Percentiles rank a stretch among this genome's conserved stretches.
phyloP scores from a whole-genome alignment of 2,329 filamentous ascomycete genomes.

The Diaporthe helianthi region DNA sequence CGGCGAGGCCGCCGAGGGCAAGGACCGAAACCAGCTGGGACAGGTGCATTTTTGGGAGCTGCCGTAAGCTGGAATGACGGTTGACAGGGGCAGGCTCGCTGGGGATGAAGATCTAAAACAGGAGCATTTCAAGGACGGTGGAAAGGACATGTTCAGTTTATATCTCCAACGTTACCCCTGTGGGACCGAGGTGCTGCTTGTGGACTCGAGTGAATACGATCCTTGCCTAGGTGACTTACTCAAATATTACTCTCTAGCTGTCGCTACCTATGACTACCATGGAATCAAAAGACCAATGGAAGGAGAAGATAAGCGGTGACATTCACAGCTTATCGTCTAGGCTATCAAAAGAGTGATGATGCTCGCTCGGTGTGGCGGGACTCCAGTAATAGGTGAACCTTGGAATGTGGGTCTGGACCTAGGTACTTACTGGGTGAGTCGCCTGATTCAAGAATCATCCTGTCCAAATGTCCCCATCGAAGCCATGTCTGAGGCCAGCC shows the following conservation, averaged over 20 bases:
- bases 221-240: too few relatives aligned
- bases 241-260: too few relatives aligned
- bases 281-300: constrained; percentile 10
- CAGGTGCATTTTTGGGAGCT: constrained; percentile 26
- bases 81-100: constrained; percentile 2
- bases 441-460: neutral
- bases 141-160: constrained; percentile 3
- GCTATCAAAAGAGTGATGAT: neutral
- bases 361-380: neutral
- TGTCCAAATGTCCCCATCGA: neutral
- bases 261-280: neutral
- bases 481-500: neutral
- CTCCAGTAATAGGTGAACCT: neutral
- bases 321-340: neutral
- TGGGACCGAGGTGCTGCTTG: neutral
- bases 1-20: constrained; percentile 26
- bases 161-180: constrained; percentile 4
- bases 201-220: neutral
- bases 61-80: neutral
- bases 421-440: neutral
- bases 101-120: neutral
- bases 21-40: constrained; percentile 24
- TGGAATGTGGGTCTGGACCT: neutral
- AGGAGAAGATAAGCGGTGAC: neutral
- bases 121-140: neutral